A percentile compares a stretch with the other conserved stretches of the same genome.
These are phyloP conservation scores for Apiospora arundinis DNA, from an alignment of 2,329 filamentous ascomycete species.

Conservation along the genomic window DNA sequence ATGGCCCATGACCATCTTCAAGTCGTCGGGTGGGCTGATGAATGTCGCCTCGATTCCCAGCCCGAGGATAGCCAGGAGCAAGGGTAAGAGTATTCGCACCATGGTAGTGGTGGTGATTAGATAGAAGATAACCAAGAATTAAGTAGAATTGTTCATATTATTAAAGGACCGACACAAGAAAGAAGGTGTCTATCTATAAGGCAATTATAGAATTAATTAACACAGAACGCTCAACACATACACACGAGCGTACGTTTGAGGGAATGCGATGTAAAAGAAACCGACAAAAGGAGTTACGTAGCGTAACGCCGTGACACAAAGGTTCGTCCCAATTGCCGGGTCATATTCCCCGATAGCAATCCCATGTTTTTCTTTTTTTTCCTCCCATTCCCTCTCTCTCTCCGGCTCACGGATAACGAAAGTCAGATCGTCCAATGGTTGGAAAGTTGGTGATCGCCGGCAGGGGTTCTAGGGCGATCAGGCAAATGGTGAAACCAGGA, in stretches of 20 bases:
- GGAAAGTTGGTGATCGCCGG: neutral
- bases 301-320: neutral
- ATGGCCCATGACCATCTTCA: conserved; percentile 36
- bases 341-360: neutral
- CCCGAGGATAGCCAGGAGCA: neutral
- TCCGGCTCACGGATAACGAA: neutral
- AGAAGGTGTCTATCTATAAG: neutral
- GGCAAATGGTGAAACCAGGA: conserved; percentile 13
- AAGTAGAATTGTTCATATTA: neutral
- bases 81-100: neutral
- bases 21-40: conserved; percentile 35
- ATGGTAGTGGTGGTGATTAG: neutral
- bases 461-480: neutral
- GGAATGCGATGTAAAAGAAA: neutral
- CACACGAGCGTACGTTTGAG: neutral
- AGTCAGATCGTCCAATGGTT: neutral
- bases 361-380: neutral
- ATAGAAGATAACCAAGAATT: neutral
- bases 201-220: no score
- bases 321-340: neutral
- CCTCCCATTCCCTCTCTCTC: neutral
- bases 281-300: neutral
- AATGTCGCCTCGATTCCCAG: conserved; percentile 34
- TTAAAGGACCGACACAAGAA: neutral
- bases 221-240: no score